phyloP scores from a whole-genome alignment of 345 rosid genomes.

The Pseudoturritis turrita region DNA sequence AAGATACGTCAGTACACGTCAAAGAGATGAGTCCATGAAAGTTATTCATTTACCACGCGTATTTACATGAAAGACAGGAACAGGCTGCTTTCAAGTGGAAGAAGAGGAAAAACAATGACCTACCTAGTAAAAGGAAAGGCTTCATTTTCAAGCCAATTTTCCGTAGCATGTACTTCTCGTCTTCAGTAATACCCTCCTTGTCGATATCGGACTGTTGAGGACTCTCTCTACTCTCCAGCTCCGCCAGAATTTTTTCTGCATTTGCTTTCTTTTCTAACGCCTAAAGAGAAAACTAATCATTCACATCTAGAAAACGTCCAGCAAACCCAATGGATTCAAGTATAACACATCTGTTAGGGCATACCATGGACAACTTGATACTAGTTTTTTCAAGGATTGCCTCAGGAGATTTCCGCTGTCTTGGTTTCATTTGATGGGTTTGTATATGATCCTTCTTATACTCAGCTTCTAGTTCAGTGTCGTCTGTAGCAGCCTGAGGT shows the following conservation, averaged over 20 bases:
- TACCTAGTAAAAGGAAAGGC: conserved; percentile 85
- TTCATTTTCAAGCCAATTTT: conserved; percentile 92
- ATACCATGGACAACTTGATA: conserved; percentile 71
- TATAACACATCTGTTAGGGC: conserved; percentile 19
- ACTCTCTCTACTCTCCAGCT: conserved; percentile 46
- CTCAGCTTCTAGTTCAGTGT: conserved; percentile 21
- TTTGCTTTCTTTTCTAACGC: conserved; percentile 74
- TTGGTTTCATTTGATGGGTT: conserved; percentile 24
- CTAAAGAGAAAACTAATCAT: conserved; percentile 35
- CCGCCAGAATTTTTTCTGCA: conserved; percentile 70
- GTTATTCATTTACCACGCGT: not conserved
- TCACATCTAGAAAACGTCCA: conserved; percentile 7
- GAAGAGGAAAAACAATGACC: conserved; percentile 27
- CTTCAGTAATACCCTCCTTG: conserved; percentile 79
- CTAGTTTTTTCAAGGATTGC: conserved; percentile 49
- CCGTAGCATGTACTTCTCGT: conserved; percentile 90
- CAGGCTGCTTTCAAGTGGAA: not conserved
- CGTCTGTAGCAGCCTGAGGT: conserved; percentile 9
- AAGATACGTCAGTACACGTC: conserved; percentile 10
- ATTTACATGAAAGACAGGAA: conserved; percentile 1
- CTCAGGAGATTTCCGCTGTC: conserved; percentile 42
- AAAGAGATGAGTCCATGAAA: conserved; percentile 5
- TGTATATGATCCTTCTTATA: conserved; percentile 22
- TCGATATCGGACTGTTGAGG: conserved; percentile 53
- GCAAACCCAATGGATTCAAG: conserved; percentile 7